Percentiles rank a stretch among this genome's conserved stretches.
Conservation (phyloP, 108 stramenopile genomes). For the Epithemia pelagica region DNA sequence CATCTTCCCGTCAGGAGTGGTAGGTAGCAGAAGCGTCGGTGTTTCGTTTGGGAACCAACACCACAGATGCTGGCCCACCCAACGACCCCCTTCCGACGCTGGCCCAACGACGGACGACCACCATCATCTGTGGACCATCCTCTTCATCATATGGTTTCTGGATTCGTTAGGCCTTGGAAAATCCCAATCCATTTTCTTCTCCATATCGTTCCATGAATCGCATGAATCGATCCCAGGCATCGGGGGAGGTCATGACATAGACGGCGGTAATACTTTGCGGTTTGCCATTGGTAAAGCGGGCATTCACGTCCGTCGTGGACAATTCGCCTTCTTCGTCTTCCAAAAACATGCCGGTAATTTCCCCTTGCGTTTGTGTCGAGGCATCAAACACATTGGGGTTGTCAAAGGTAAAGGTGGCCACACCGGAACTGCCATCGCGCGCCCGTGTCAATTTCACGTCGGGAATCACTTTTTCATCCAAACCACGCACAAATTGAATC, state of each 20-base stretch:
- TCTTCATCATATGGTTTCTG: too few relatives aligned
- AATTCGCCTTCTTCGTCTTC: constrained; percentile 55
- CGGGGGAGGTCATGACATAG: constrained; percentile 62
- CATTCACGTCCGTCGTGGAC: constrained; percentile 61
- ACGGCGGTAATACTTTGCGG: constrained; percentile 65
- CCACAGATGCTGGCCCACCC: too few relatives aligned
- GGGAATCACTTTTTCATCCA: constrained; percentile 66
- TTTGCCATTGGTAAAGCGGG: constrained; percentile 69
- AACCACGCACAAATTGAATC: constrained; percentile 66
- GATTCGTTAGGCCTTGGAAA: neutral
- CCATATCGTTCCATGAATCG: constrained; percentile 79
- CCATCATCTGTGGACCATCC: too few relatives aligned
- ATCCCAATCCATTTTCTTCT: constrained; percentile 28
- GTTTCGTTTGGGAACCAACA: too few relatives aligned
- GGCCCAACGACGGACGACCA: too few relatives aligned
- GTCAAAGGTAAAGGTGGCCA: constrained; percentile 60
- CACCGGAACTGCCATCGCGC: constrained; percentile 55
- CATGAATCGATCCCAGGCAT: constrained; percentile 83
- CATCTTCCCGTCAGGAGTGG: too few relatives aligned
- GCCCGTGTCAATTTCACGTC: constrained; percentile 72
- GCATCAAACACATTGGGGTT: constrained; percentile 81
- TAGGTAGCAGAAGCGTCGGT: too few relatives aligned
- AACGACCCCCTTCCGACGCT: too few relatives aligned
- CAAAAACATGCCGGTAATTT: constrained; percentile 70
- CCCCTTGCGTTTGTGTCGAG: constrained; percentile 46